Percentiles rank a stretch among this genome's conserved stretches.
These are phyloP conservation scores for Cucurbita moschata DNA, from an alignment of 306 rosid genomes.

Conservation along the genomic window DNA sequence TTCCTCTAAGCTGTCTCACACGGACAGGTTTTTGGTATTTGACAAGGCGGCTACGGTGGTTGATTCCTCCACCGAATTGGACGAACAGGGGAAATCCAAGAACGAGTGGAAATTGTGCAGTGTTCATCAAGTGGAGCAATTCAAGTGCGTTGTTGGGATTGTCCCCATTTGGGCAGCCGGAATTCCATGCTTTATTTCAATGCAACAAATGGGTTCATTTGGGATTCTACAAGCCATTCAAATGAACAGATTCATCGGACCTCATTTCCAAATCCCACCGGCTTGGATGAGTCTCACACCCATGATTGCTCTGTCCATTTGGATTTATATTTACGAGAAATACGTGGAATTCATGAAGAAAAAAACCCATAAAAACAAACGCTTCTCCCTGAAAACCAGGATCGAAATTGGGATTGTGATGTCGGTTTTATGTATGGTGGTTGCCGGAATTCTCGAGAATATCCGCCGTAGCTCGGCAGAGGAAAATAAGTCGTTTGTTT, in stretches of 20 bases:
- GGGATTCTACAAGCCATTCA: slow-evolving; percentile 50
- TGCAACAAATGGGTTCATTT: slow-evolving; percentile 34
- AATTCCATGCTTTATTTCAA: slow-evolving; percentile 28
- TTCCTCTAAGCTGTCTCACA: slow-evolving; percentile 5
- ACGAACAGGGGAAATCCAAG: slow-evolving; percentile 14
- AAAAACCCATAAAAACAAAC: not conserved
- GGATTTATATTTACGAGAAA: slow-evolving; percentile 39
- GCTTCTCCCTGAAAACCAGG: slow-evolving; percentile 31
- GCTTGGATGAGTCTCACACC: slow-evolving; percentile 43
- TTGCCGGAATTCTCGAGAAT: slow-evolving; percentile 27
- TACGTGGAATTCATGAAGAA: slow-evolving; percentile 17
- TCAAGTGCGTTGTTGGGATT: slow-evolving; percentile 25
- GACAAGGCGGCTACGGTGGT: slow-evolving; percentile 36
- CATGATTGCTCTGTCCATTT: slow-evolving; percentile 33
- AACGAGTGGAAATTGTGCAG: slow-evolving; percentile 35
- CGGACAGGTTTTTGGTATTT: slow-evolving; percentile 22
- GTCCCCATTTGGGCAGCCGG: slow-evolving; percentile 41
- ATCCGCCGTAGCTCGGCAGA: slow-evolving; percentile 22
- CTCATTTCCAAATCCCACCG: slow-evolving; percentile 36
- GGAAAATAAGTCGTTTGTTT: slow-evolving; percentile 10
- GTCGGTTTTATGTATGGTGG: slow-evolving; percentile 31
- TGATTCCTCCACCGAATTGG: slow-evolving; percentile 21
- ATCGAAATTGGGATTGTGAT: slow-evolving; percentile 27
- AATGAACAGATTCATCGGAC: slow-evolving; percentile 27
- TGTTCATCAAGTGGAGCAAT: slow-evolving; percentile 34